Conservation (phyloP, 768 basidiomycete species). For the Leccinum imitatum region DNA sequence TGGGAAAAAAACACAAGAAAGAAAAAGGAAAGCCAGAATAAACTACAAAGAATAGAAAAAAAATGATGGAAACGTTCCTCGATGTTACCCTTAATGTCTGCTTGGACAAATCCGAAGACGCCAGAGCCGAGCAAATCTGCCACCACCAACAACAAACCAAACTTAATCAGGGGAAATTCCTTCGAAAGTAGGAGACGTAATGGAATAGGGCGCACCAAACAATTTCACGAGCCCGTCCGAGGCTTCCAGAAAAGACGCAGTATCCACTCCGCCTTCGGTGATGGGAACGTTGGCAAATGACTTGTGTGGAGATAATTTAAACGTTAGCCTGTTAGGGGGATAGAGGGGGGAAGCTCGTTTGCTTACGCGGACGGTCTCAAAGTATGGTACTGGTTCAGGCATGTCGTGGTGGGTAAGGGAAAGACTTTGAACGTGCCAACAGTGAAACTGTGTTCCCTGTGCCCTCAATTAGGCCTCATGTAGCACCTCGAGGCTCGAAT, state of each 20-base stretch:
- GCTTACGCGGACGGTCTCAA: conserved; percentile 65
- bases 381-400: conserved; percentile 47
- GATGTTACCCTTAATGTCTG: conserved; percentile 68
- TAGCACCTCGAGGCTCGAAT: conserved; percentile 28
- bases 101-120: conserved; percentile 73
- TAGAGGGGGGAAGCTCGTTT: background rate
- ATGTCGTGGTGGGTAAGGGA: conserved; percentile 20
- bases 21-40: background rate
- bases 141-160: background rate
- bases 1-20: conserved; percentile 1
- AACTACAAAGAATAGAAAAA: background rate
- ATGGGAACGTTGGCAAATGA: conserved; percentile 85
- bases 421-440: conserved; percentile 1
- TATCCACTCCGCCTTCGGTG: conserved; percentile 77
- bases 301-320: conserved; percentile 38
- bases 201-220: conserved; percentile 52
- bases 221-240: conserved; percentile 79
- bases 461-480: conserved; percentile 19
- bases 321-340: background rate
- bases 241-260: conserved; percentile 78
- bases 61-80: conserved; percentile 40
- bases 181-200: conserved; percentile 19
- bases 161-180: conserved; percentile 12
- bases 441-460: conserved; percentile 10
- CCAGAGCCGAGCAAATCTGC: conserved; percentile 66